These are phyloP conservation scores for Linaria vulgaris DNA, from an alignment of 257 asterid genomes.

Conservation along the genomic window DNA sequence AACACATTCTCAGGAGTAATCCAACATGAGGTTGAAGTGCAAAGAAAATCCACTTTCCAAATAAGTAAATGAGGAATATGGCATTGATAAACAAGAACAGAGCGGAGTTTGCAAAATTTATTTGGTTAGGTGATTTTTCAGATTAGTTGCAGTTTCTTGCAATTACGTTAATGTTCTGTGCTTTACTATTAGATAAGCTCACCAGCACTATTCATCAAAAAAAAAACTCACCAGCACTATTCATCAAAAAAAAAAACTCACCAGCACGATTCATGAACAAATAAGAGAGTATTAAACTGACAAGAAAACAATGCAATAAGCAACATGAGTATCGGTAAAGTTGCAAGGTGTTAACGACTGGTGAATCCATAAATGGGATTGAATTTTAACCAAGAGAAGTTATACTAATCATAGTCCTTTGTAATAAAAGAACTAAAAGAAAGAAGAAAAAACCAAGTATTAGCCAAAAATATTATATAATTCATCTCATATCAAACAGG, in stretches of 20 bases:
- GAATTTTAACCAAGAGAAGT: slow-evolving; percentile 10
- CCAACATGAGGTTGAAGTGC: too few relatives aligned
- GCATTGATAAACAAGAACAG: too few relatives aligned
- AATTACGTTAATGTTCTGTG: too few relatives aligned
- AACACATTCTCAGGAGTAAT: too few relatives aligned
- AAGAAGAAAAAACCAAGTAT: neutral
- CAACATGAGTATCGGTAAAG: neutral
- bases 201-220: neutral
- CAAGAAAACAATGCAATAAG: neutral
- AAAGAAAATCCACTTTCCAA: too few relatives aligned
- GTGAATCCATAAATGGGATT: neutral
- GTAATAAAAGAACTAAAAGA: neutral
- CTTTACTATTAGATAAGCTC: neutral
- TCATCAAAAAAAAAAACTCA: neutral
- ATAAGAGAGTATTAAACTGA: slow-evolving; percentile 10
- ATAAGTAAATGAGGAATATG: too few relatives aligned
- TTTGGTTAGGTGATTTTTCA: too few relatives aligned
- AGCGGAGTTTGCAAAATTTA: too few relatives aligned
- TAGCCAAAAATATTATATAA: neutral
- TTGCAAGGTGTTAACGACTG: neutral
- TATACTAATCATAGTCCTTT: neutral
- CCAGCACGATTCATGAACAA: neutral
- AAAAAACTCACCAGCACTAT: neutral
- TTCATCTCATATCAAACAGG: slow-evolving; percentile 15
- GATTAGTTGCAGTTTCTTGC: too few relatives aligned